Evolutionary conservation across 2,329 filamentous ascomycete species (phyloP), one percentile per base, ranked within the genome.

Genomic region (Beauveria sp.): DNA sequence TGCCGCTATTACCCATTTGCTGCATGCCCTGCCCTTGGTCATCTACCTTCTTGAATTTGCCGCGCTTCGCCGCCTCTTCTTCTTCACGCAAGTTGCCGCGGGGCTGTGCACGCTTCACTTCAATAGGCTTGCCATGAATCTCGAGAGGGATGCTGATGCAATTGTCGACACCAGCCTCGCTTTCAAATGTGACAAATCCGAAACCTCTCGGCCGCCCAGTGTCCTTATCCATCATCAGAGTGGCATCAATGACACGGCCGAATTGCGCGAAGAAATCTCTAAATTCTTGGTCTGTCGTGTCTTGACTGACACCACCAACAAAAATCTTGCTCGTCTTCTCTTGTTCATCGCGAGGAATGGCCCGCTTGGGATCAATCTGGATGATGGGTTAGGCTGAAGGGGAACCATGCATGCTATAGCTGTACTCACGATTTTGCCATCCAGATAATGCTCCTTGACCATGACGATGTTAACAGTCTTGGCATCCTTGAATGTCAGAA

Each of bases 221-320:
- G 73, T 99, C 94, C 76, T 99, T 99, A 74, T 99, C 94, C 87
- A 99, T 99, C 94, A 99, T 99, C 2, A 99, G 85, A 0, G 94
- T 99, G 2, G 94, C 94, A 76, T 99, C 94, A 44, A 99, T 88
- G 22, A 99, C 94, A 63, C 93, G 88, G 30, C 94, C 94, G 69
- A 97, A 99, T 70, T 96, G 91, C 70, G 90, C 91, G 77, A 99
- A 99, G 76, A 96, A 99, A 63, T 94, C 88, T 71, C 91, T 92
- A 73, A 99, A 99, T 72, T 97, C 92, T 64, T 92, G 88, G 70
- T 99, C 94, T 1, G 91, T 97, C 0, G 93, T 94, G 70, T 99
- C 94, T 76, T 97, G 94, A 74, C 91, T 96, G 61, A 99, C 94
- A 70, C 94, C 94, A 37, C 94, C 94, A 24, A 99, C 94, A 68